Evolutionary conservation across 768 basidiomycete species (phyloP).

Genomic region (Phlegmacium glaucopus): DNA sequence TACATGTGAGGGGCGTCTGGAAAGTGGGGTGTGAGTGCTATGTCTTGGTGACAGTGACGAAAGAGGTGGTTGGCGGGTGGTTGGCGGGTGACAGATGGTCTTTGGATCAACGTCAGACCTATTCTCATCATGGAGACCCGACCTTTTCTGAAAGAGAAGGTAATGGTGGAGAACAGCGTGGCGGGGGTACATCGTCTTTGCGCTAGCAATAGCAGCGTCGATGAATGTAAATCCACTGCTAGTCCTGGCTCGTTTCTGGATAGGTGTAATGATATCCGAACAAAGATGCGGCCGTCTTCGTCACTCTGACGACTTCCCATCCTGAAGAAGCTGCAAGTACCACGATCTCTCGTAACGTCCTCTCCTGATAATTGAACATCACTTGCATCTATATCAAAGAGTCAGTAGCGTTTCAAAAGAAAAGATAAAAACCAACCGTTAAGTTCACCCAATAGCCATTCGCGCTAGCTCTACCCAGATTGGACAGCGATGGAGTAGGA

Average conservation of each 20-base stretch:
- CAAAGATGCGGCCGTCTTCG: constrained; percentile 56
- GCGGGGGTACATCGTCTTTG: constrained; percentile 15
- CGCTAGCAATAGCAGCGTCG: constrained; percentile 4
- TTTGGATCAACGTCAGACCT: constrained; percentile 5
- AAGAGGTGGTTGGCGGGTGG: constrained; percentile 1
- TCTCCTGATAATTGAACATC: constrained; percentile 66
- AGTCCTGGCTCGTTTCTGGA: constrained; percentile 14
- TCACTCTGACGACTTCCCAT: constrained; percentile 58
- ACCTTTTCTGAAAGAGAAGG: constrained; percentile 9
- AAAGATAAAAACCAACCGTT: constrained; percentile 41
- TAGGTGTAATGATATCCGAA: constrained; percentile 68
- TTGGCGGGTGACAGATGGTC: constrained; percentile 17
- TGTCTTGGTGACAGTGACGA: neutral
- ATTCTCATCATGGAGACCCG: constrained; percentile 2
- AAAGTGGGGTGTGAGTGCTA: neutral
- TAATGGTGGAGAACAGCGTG: constrained; percentile 14
- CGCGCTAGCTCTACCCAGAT: constrained; percentile 69
- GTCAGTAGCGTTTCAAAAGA: neutral
- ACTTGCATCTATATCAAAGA: constrained; percentile 56
- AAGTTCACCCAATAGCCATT: constrained; percentile 73
- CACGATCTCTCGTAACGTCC: constrained; percentile 62
- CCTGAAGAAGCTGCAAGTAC: constrained; percentile 52
- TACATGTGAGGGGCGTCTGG: constrained; percentile 3
- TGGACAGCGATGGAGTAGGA: constrained; percentile 61
- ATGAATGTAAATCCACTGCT: constrained; percentile 21